Conservation (phyloP, 495 filamentous ascomycete species). For the Penicillium riverlandense region DNA sequence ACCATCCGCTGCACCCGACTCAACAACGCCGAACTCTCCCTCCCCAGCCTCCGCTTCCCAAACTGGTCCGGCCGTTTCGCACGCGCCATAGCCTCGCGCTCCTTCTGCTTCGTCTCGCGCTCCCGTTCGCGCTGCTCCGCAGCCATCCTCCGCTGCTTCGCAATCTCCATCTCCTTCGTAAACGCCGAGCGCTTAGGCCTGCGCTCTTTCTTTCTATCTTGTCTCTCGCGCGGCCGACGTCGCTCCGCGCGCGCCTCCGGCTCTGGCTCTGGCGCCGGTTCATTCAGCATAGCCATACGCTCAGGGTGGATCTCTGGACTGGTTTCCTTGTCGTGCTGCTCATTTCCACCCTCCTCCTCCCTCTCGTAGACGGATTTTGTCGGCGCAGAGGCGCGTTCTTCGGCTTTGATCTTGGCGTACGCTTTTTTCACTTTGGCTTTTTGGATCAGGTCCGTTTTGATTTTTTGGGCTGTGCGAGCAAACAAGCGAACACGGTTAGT, state of each 20-base stretch:
- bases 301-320: conserved; percentile 63
- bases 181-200: conserved; percentile 62
- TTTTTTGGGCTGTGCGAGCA: conserved; percentile 66
- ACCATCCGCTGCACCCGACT: conserved; percentile 74
- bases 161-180: conserved; percentile 65
- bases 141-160: conserved; percentile 56
- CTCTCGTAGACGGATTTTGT: conserved; percentile 27
- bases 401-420: conserved; percentile 79
- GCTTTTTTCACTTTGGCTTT: conserved; percentile 92
- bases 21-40: conserved; percentile 76
- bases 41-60: conserved; percentile 76
- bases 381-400: conserved; percentile 31
- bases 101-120: conserved; percentile 51
- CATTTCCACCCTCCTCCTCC: conserved; percentile 12
- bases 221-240: conserved; percentile 5
- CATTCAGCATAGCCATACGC: conserved; percentile 59
- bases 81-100: conserved; percentile 65
- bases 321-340: conserved; percentile 18
- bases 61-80: conserved; percentile 66
- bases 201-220: conserved; percentile 21
- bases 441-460: conserved; percentile 83
- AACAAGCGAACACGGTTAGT: conserved; percentile 1
- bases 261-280: conserved; percentile 21
- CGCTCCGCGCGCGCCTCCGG: conserved; percentile 15
- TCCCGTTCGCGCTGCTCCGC: conserved; percentile 54